Percentiles rank a stretch among this genome's conserved stretches.
Conservation (phyloP, 371 early-diverging fungal species). For the Chytridium lagenaria region DNA sequence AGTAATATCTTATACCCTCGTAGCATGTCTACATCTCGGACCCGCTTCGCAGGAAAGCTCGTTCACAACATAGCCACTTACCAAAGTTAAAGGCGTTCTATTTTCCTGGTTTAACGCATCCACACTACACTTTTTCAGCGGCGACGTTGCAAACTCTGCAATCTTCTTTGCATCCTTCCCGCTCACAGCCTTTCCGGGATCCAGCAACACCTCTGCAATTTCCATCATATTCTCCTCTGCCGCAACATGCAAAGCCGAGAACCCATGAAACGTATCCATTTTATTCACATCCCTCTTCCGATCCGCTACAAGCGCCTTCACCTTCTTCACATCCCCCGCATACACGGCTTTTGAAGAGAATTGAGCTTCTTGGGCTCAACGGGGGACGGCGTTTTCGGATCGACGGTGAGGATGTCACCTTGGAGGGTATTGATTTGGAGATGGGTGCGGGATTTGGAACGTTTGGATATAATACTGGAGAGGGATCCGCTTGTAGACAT, state of each 20-base stretch:
- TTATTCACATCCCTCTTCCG: slow-evolving; percentile 49
- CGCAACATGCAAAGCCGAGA: slow-evolving; percentile 50
- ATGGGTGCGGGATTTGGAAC: neutral
- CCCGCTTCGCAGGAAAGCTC: too few relatives aligned
- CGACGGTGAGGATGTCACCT: neutral
- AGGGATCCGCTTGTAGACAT: slow-evolving; percentile 4
- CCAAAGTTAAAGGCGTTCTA: slow-evolving; percentile 43
- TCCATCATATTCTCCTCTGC: slow-evolving; percentile 39
- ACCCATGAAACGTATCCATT: slow-evolving; percentile 42
- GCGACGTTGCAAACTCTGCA: slow-evolving; percentile 18
- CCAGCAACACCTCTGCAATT: slow-evolving; percentile 26
- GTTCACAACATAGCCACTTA: too few relatives aligned
- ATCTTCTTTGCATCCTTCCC: slow-evolving; percentile 19
- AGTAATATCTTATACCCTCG: too few relatives aligned
- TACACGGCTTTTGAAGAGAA: slow-evolving; percentile 48
- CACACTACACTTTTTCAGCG: slow-evolving; percentile 31
- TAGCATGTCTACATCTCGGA: too few relatives aligned
- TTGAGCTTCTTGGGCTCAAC: slow-evolving; percentile 48
- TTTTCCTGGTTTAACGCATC: slow-evolving; percentile 35
- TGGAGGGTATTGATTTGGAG: neutral
- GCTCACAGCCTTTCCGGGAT: slow-evolving; percentile 20
- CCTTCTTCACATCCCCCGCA: slow-evolving; percentile 40
- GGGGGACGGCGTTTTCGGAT: slow-evolving; percentile 5
- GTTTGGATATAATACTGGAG: slow-evolving; percentile 2
- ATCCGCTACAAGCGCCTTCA: slow-evolving; percentile 36